phyloP scores from a whole-genome alignment of 2,329 filamentous ascomycete genomes.

The Delphinella strobiligena region DNA sequence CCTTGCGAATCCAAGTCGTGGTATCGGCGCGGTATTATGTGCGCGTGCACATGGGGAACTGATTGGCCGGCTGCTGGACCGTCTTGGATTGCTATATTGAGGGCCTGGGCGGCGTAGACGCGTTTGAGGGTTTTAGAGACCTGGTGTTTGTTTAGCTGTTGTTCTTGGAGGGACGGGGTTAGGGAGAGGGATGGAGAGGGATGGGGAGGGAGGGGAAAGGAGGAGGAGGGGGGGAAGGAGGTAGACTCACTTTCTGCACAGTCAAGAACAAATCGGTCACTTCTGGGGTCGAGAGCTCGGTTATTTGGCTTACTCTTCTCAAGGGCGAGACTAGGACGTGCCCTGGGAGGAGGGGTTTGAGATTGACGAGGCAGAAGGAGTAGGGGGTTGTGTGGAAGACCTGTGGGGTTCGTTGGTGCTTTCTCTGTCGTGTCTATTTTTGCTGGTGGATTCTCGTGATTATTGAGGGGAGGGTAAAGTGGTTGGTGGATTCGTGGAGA shows the following conservation, averaged over 20 bases:
- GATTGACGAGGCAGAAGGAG: constrained; percentile 83
- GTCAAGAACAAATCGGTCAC: constrained; percentile 78
- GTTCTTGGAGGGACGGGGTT: too few relatives aligned
- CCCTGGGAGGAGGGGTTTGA: constrained; percentile 86
- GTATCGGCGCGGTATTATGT: constrained; percentile 65
- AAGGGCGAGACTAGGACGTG: constrained; percentile 84
- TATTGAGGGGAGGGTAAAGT: constrained; percentile 4
- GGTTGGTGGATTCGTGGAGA: too few relatives aligned
- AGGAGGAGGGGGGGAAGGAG: too few relatives aligned
- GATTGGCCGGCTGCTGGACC: constrained; percentile 84
- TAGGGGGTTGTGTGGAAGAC: constrained; percentile 75
- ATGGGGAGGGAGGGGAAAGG: too few relatives aligned
- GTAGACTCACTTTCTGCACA: constrained; percentile 55
- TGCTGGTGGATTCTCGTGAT: constrained; percentile 1
- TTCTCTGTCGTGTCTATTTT: not conserved
- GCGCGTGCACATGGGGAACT: constrained; percentile 84
- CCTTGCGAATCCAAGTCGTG: constrained; percentile 46
- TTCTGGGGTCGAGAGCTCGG: constrained; percentile 60
- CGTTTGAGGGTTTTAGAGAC: constrained; percentile 64
- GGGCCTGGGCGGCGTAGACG: constrained; percentile 53
- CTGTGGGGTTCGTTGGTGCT: constrained; percentile 30
- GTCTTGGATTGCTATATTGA: constrained; percentile 95
- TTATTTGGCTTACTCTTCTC: constrained; percentile 52
- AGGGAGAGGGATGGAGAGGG: too few relatives aligned
- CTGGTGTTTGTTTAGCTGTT: too few relatives aligned